phyloP scores from a whole-genome alignment of 495 filamentous ascomycete species.

The Beverwykella pulmonaria region DNA sequence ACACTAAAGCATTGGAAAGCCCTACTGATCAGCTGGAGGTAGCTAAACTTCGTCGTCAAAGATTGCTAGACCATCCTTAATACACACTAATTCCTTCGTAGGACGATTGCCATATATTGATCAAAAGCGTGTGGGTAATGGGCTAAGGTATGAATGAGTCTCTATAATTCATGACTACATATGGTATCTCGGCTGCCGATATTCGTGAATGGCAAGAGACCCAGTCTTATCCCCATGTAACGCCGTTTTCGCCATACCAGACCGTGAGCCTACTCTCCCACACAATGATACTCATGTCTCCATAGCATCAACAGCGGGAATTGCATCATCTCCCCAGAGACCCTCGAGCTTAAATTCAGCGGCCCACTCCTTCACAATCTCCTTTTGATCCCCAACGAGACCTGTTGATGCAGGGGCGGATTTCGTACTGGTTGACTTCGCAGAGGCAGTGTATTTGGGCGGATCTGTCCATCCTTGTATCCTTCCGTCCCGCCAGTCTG shows the following conservation, averaged over 20 bases:
- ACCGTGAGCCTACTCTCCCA: background rate
- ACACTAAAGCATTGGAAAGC: too few relatives aligned
- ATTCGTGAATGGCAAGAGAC: background rate
- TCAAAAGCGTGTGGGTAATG: too few relatives aligned
- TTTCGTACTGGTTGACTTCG: constrained; percentile 40
- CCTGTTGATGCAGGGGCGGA: constrained; percentile 38
- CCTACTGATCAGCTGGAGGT: too few relatives aligned
- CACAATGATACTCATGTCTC: constrained; percentile 20
- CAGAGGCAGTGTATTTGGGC: constrained; percentile 59
- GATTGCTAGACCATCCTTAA: too few relatives aligned
- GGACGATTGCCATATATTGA: too few relatives aligned
- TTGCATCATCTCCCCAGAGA: constrained; percentile 72
- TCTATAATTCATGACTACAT: background rate
- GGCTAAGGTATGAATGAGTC: background rate
- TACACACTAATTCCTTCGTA: too few relatives aligned
- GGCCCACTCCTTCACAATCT: constrained; percentile 91
- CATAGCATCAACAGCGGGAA: constrained; percentile 47
- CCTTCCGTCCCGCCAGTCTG: constrained; percentile 92
- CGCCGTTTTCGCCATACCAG: background rate
- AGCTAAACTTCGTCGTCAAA: too few relatives aligned
- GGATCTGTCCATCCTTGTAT: constrained; percentile 91
- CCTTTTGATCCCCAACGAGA: constrained; percentile 67
- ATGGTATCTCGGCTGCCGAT: background rate
- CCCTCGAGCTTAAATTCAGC: constrained; percentile 95
- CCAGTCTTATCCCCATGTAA: background rate